Evolutionary conservation across 257 asterid genomes (phyloP), one percentile per base, ranked within the genome.

Genomic region (Leonotis leonurus): DNA sequence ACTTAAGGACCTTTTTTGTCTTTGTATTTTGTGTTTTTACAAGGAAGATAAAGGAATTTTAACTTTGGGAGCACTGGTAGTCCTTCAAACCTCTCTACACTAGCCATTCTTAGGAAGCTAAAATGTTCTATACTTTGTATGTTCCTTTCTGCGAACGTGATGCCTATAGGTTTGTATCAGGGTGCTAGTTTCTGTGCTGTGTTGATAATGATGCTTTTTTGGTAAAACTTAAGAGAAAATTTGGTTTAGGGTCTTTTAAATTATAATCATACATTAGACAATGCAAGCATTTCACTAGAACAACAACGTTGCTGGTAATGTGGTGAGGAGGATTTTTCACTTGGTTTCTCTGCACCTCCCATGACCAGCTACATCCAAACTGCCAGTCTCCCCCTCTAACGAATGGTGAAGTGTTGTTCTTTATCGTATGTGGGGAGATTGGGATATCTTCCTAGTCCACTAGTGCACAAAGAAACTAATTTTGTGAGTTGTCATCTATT

Each of bases 301-400:
- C 10, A 55, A 17, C 12, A 17, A 10, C 16, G 10, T 65, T 73
- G 77, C 79, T 79, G 81, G 85, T 75, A 67, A 79, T 73, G 81
- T 73, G 70, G 81, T 75, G 81, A 51, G 55, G 77, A 79, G 84
- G 66, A 72, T 62, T 64, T 27, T 50, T 27, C 43, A 36, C 62
- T 44, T 6, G 35, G 69, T 72, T 72, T 67, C 81, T 75, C 79
- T 62, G 22, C 70, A 75, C 81, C 71, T 75, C 81, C 84, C 81
- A 75, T 75, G 79, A 62, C 84, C 77, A 75, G 79, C 81, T 70
- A 75, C 44, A 75, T 65, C 16, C 46, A 59, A 64, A 21, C 14
- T 56, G 35, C 79, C 77, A 72, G 69, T 71, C 80, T 74, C 59
- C 73, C 58, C 75, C 65, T 72, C 49, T 51, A 64, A 44, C 35